phyloP scores from a whole-genome alignment of 192 early-diverging fungal species.

The Linnemannia elongata region DNA sequence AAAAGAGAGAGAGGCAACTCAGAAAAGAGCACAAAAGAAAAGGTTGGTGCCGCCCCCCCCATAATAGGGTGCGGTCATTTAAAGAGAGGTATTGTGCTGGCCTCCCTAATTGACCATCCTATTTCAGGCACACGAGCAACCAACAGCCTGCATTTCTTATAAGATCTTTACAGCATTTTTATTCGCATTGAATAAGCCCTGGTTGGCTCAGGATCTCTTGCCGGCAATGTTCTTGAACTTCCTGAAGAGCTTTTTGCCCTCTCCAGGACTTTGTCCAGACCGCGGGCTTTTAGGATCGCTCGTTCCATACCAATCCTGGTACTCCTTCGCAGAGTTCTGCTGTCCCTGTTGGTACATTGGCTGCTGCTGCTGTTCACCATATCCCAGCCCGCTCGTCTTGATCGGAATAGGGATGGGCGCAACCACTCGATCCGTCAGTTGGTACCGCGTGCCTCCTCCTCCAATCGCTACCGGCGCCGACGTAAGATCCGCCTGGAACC shows the following conservation, averaged over 20 bases:
- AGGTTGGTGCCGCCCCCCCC: too few relatives aligned
- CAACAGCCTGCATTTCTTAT: background rate
- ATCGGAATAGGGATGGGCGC: background rate
- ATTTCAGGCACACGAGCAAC: background rate
- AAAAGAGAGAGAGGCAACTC: background rate
- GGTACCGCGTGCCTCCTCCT: constrained; percentile 1
- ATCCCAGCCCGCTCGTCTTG: background rate
- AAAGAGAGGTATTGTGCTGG: background rate
- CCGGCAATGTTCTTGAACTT: constrained; percentile 18
- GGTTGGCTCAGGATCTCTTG: constrained; percentile 13
- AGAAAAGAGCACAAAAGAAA: background rate
- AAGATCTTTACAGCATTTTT: too few relatives aligned
- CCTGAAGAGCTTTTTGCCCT: constrained; percentile 9
- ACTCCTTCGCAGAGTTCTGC: background rate
- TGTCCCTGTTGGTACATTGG: background rate
- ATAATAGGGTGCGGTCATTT: background rate
- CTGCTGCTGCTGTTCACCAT: background rate
- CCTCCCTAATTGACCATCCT: background rate
- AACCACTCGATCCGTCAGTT: constrained; percentile 9
- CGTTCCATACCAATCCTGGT: background rate
- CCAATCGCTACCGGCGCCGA: background rate
- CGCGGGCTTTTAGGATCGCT: background rate
- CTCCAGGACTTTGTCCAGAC: constrained; percentile 12
- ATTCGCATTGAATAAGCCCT: too few relatives aligned
- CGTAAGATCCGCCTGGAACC: constrained; percentile 15